phyloP scores from a whole-genome alignment of 495 filamentous ascomycete species.

The Rusavskia elegans region DNA sequence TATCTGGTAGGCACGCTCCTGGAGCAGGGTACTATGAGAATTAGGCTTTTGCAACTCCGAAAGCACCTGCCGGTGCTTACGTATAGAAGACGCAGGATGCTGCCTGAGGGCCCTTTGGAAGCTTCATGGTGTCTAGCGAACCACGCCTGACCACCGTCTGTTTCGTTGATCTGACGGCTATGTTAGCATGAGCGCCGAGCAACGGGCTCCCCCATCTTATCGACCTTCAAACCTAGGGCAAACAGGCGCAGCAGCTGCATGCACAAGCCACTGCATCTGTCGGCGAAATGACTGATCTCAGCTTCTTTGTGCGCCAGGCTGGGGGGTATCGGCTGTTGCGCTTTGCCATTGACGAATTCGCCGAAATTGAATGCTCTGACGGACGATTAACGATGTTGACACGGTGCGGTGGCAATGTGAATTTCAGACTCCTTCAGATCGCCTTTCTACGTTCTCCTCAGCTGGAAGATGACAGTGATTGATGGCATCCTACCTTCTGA shows the following conservation, averaged over 20 bases:
- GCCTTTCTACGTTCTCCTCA: conserved; percentile 40
- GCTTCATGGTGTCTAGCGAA: conserved; percentile 60
- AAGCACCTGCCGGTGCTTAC: conserved; percentile 2
- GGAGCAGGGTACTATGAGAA: conserved; percentile 16
- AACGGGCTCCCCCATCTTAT: neutral
- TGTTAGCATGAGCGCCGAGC: neutral
- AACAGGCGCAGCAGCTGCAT: conserved; percentile 57
- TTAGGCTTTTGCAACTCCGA: conserved; percentile 1
- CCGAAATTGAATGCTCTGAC: conserved; percentile 83
- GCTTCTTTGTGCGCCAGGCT: conserved; percentile 42
- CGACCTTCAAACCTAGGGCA: conserved; percentile 54
- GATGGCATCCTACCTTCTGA: conserved; percentile 44
- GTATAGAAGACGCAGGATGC: conserved; percentile 67
- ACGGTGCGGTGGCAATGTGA: neutral
- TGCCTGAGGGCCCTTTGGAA: conserved; percentile 43
- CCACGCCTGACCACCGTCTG: conserved; percentile 40
- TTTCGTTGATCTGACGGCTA: conserved; percentile 21
- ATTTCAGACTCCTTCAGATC: conserved; percentile 77
- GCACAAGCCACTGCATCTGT: conserved; percentile 58
- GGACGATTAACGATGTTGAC: neutral
- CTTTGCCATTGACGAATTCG: conserved; percentile 51
- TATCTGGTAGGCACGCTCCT: neutral
- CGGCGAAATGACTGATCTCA: conserved; percentile 47
- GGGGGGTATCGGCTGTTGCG: conserved; percentile 65
- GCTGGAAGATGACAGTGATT: neutral